Percentiles rank a stretch among this genome's conserved stretches.
Evolutionary conservation across 768 basidiomycete genomes (phyloP).

Genomic region (Kwoniella heveanensis): DNA sequence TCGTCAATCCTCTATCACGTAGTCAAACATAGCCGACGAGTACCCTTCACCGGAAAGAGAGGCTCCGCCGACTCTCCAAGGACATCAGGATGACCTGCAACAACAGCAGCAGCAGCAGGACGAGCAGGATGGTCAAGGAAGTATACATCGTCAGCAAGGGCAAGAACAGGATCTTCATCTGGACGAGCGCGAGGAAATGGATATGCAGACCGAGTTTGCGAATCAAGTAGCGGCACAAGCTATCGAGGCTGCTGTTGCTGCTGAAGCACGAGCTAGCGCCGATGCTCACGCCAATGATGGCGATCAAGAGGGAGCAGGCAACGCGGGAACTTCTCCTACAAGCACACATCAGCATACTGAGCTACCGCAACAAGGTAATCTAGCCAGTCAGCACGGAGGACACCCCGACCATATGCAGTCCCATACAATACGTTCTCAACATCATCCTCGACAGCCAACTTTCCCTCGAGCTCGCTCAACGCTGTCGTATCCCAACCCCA

Average conservation of each 20-base stretch:
- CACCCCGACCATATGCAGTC: conserved; percentile 5
- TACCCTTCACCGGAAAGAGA: conserved; percentile 39
- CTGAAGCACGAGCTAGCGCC: conserved; percentile 15
- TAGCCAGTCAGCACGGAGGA: not conserved
- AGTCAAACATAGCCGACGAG: conserved; percentile 43
- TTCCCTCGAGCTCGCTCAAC: conserved; percentile 9
- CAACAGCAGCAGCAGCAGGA: too few relatives aligned
- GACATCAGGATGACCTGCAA: conserved; percentile 2
- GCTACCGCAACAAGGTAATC: not conserved
- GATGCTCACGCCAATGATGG: not conserved
- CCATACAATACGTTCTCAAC: not conserved
- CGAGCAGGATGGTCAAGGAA: too few relatives aligned
- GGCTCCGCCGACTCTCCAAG: conserved; percentile 3
- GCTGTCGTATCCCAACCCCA: not conserved
- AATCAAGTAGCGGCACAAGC: conserved; percentile 42
- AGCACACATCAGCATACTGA: conserved; percentile 2
- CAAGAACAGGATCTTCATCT: too few relatives aligned
- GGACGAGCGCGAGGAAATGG: conserved; percentile 22
- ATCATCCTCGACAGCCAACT: conserved; percentile 21
- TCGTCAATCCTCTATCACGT: too few relatives aligned
- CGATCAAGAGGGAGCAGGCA: not conserved
- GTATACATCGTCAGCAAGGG: too few relatives aligned
- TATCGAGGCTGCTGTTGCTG: conserved; percentile 31
- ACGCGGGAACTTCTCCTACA: not conserved
- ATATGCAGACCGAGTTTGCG: conserved; percentile 34